Evolutionary conservation across 768 basidiomycete species (phyloP), one percentile per base, ranked within the genome.

Genomic region (Infundibulicybe gibba): DNA sequence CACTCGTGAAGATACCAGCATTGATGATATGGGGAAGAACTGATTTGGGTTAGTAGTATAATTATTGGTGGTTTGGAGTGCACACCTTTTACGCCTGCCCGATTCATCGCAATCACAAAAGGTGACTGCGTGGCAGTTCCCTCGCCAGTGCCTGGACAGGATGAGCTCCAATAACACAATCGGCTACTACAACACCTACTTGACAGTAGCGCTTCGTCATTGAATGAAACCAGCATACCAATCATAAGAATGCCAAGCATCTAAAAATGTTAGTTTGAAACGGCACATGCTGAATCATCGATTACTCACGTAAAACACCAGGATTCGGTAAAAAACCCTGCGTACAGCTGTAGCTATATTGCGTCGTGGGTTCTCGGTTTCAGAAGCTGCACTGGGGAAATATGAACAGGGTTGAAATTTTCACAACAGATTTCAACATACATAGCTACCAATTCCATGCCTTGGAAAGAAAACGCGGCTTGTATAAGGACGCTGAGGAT

Each of bases 51-150:
- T 38, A 31, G 30, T 2, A 6, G 20, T 35, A 15, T 19, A 32
- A 13, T 19, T 8, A 31, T 19, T 31, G 34, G 32, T 6, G 33
- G 40, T 25, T 16, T 6, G 32, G 21, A 25, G 31, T 40, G 32
- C 54, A 5, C 35, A 76, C 76, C 80, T 68, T 78, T 81, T 59
- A 90, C 78, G 10, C 89, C 86, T 0, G 87, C 84, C 34, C 76
- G 73, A 39, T 67, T 75, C 53, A 93, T 82, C 15, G 89, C 90
- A 52, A 93, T 85, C 45, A 93, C 90, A 64, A 89, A 94, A 2
- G 91, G 91, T 3, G 88, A 90, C 44, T 83, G 62, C 0, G 84
- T 80, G n/a, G 89, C 90, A 39, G 77, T 87, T 42, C 80, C 79
- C 20, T 71, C 59, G 2, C 49, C 75, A 65, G 53, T 32, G 41